These are phyloP conservation scores for Lavandula angustifolia DNA, from an alignment of 257 asterid species.

Conservation along the genomic window DNA sequence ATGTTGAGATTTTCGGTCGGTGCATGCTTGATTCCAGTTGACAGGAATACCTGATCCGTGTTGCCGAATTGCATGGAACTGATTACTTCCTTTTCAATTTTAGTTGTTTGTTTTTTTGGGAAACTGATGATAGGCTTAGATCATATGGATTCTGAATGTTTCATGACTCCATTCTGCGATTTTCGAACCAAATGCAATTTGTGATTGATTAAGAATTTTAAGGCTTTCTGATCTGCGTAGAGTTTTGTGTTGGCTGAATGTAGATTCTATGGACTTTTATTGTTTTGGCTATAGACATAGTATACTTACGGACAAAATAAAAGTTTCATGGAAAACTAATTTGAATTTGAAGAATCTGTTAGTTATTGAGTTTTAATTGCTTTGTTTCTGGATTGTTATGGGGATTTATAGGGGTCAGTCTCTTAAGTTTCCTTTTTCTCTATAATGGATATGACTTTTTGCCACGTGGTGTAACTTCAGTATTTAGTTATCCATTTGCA, in stretches of 20 bases:
- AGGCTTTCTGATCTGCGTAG: conserved; percentile 9
- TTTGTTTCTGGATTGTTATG: not conserved
- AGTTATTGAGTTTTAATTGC: conserved; percentile 19
- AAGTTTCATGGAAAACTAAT: not conserved
- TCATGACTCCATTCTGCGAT: not conserved
- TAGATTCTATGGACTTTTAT: conserved; percentile 11
- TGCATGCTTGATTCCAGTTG: conserved; percentile 31
- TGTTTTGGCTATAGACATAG: conserved; percentile 4
- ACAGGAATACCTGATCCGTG: conserved; percentile 38
- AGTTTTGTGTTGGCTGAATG: conserved; percentile 5
- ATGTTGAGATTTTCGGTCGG: conserved; percentile 21
- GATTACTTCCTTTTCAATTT: conserved; percentile 27
- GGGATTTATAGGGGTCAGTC: not conserved
- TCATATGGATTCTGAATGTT: not conserved
- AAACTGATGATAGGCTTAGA: conserved; percentile 12
- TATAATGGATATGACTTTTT: conserved; percentile 8
- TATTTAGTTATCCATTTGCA: not conserved
- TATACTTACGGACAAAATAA: conserved; percentile 16
- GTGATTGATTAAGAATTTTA: conserved; percentile 9
- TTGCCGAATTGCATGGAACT: conserved; percentile 26
- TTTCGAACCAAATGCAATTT: not conserved
- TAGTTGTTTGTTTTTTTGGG: not conserved
- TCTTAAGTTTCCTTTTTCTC: not conserved
- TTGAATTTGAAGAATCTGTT: conserved; percentile 18
- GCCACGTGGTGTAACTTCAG: not conserved